Evolutionary conservation across 2,329 filamentous ascomycete genomes (phyloP), one percentile per base, ranked within the genome.

Genomic region (Ceratocystis eucalypticola): DNA sequence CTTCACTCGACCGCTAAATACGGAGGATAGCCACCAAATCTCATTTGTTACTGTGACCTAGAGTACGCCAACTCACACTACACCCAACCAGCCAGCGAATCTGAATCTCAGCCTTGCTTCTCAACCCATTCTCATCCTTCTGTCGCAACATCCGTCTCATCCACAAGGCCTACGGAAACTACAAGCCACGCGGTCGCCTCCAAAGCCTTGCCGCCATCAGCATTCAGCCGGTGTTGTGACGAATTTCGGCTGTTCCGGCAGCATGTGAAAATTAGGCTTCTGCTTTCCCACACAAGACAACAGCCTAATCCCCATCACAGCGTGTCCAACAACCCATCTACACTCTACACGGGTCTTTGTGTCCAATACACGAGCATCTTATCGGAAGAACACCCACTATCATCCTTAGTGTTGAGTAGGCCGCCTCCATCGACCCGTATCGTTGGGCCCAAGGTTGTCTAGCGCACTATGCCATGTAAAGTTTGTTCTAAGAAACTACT

Each of bases 331-430:
- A 33, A 5, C 7, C 28, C 1, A 8, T 20, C 7, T 20, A 50
- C 46, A 50, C 17, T 8, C n/a, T 2, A 20, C 46, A 7, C 46
- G 5, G n/a, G n/a, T 22, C 7, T 50, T 50, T 50, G n/a, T 10
- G 33, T 50, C n/a, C 20, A 53, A 17, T 33, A n/a, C 33, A 28
- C 25, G 1, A 28, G 8, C 53, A 30, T 33, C 28, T 7, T 17
- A 5, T 57, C 53, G 1, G 25, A 55, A 15, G 2, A 15, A 28
- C 50, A 10, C 53, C 15, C 50, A 3, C 53, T 22, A n/a, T n/a
- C 28, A 30, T 59, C 53, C 53, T 59, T 59, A 17, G 28, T 59
- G 53, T 33, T 59, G 28, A 59, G 53, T 59, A 59, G 53, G 53
- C 15, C 28, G 12, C 28, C 25, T 59, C 28, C 53, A 59, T 59